A percentile compares a stretch with the other conserved stretches of the same genome.
phyloP scores from a whole-genome alignment of 176 grass and related monocot species.

The Dactylis glomerata region DNA sequence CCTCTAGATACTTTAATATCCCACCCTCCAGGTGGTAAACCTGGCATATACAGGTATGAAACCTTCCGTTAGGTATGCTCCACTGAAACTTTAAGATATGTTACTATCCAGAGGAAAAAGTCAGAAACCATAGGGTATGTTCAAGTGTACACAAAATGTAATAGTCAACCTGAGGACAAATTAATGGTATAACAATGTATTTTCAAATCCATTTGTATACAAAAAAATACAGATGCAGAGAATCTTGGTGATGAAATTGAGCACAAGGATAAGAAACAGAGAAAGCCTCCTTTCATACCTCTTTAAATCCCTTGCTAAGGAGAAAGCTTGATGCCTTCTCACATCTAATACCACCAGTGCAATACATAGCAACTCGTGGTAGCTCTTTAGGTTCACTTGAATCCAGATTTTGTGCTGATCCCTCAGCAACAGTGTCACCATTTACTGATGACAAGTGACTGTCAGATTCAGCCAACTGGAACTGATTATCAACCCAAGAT shows the following conservation, averaged over 20 bases:
- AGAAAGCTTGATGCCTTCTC: slow-evolving; percentile 99
- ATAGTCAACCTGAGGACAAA: not conserved
- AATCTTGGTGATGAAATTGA: slow-evolving; percentile 5
- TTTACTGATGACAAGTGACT: slow-evolving; percentile 3
- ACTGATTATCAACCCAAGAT: slow-evolving; percentile 76
- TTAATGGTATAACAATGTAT: not conserved
- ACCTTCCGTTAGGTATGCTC: not conserved
- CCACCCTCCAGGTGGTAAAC: slow-evolving; percentile 97
- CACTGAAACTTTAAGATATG: not conserved
- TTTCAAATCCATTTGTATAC: not conserved
- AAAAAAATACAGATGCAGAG: not conserved
- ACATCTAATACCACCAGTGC: slow-evolving; percentile 96
- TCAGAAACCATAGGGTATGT: not conserved
- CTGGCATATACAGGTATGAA: slow-evolving; percentile 25
- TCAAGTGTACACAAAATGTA: not conserved
- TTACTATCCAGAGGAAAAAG: not conserved
- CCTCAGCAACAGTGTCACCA: not conserved
- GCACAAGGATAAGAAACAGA: not conserved
- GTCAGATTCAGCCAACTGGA: slow-evolving; percentile 58
- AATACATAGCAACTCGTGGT: slow-evolving; percentile 98
- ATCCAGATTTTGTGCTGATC: not conserved
- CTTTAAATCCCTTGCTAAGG: slow-evolving; percentile 88
- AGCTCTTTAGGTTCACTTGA: slow-evolving; percentile 32
- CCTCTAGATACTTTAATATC: slow-evolving; percentile 93
- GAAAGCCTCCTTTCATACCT: slow-evolving; percentile 41